These are phyloP conservation scores for Cytospora mali DNA, from an alignment of 2,329 filamentous ascomycete species.

Conservation along the genomic window DNA sequence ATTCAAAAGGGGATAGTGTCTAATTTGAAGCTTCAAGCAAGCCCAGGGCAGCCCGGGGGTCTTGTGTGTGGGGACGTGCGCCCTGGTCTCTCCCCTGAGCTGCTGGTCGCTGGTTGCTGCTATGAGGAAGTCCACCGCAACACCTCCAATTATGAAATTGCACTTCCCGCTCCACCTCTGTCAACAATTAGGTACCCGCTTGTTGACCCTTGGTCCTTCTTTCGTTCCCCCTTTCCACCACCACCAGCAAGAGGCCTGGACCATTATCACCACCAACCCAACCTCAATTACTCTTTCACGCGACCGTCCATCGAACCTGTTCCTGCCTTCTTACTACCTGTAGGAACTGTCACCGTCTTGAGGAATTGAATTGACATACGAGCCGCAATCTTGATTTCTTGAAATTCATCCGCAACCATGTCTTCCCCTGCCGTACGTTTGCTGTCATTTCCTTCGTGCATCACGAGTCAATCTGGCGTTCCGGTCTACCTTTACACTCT, in stretches of 20 bases:
- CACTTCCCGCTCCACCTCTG: constrained; percentile 26
- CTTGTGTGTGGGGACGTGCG: neutral
- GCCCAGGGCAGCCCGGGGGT: neutral
- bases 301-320: constrained; percentile 14
- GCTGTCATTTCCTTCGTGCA: constrained; percentile 23
- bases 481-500: constrained; percentile 3
- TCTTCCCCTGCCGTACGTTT: constrained; percentile 33
- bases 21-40: neutral
- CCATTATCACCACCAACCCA: constrained; percentile 20
- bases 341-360: constrained; percentile 30
- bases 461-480: constrained; percentile 19
- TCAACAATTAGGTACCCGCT: constrained; percentile 15
- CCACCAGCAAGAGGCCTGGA: constrained; percentile 21
- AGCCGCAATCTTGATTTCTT: neutral
- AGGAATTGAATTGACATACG: constrained; percentile 11
- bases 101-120: constrained; percentile 5
- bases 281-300: constrained; percentile 13
- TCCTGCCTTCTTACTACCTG: constrained; percentile 14
- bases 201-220: constrained; percentile 24
- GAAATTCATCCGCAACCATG: constrained; percentile 31
- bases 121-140: constrained; percentile 20
- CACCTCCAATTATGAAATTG: constrained; percentile 25
- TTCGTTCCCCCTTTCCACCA: constrained; percentile 28
- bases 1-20: neutral
- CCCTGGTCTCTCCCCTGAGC: neutral